A percentile compares a stretch with the other conserved stretches of the same genome.
Evolutionary conservation across 2,329 filamentous ascomycete genomes (phyloP).

Genomic region (Phialophora chinensis): DNA sequence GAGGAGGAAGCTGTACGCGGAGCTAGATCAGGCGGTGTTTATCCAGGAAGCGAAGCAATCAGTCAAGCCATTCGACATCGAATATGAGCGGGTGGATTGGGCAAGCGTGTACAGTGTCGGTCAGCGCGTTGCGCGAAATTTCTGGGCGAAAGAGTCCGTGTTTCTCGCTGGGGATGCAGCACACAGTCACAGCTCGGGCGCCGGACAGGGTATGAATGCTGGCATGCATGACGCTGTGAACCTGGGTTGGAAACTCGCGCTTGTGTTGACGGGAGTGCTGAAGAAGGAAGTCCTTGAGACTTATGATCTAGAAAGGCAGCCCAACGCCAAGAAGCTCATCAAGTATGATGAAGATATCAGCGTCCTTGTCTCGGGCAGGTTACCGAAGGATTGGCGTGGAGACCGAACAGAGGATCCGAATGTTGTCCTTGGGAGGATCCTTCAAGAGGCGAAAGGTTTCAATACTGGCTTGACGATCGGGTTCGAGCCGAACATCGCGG

Average conservation of each 20-base stretch:
- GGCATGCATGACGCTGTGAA: conserved; percentile 40
- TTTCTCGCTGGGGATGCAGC: conserved; percentile 38
- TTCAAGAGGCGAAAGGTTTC: conserved; percentile 40
- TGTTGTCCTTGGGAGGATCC: conserved; percentile 39
- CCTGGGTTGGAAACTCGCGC: conserved; percentile 38
- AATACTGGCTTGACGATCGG: conserved; percentile 42
- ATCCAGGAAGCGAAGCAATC: conserved; percentile 49
- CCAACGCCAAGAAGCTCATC: conserved; percentile 43
- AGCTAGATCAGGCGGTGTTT: conserved; percentile 47
- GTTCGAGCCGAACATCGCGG: conserved; percentile 38
- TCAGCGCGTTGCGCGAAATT: conserved; percentile 46
- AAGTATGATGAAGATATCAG: conserved; percentile 43
- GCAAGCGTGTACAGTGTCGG: conserved; percentile 54
- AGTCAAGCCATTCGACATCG: conserved; percentile 49
- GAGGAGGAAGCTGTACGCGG: conserved; percentile 45
- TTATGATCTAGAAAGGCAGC: conserved; percentile 43
- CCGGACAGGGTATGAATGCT: conserved; percentile 39
- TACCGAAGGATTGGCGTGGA: conserved; percentile 46
- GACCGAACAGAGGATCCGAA: conserved; percentile 40
- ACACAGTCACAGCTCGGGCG: conserved; percentile 38
- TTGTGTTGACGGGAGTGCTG: conserved; percentile 37
- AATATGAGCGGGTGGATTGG: conserved; percentile 52
- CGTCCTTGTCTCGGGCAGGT: conserved; percentile 39
- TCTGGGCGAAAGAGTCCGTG: conserved; percentile 35
- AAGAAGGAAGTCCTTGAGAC: conserved; percentile 40